Percentiles rank a stretch among this genome's conserved stretches.
Conservation (phyloP, 495 filamentous ascomycete species). For the Penicillium salamii region DNA sequence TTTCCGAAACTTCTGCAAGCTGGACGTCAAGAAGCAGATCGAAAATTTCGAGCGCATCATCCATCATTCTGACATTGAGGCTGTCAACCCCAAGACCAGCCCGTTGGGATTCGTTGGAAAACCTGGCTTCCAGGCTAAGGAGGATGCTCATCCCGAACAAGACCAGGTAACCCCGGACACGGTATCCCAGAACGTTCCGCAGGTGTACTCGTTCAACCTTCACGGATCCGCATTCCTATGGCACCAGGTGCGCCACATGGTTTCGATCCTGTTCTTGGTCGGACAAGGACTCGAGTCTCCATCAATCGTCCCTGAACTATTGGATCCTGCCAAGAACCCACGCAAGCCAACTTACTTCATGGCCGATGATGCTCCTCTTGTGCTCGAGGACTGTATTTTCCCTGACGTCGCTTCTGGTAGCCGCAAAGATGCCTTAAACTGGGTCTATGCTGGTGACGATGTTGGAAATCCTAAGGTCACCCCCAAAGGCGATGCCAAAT, state of each 20-base stretch:
- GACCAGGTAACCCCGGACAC: conserved; percentile 17
- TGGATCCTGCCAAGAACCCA: conserved; percentile 68
- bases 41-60: conserved; percentile 76
- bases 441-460: conserved; percentile 70
- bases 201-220: conserved; percentile 81
- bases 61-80: conserved; percentile 70
- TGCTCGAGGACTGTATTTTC: conserved; percentile 94
- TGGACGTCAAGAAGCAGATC: conserved; percentile 83
- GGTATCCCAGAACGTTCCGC: conserved; percentile 37
- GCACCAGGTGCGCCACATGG: conserved; percentile 96
- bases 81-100: conserved; percentile 51
- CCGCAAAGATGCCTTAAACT: conserved; percentile 64
- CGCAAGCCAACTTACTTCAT: conserved; percentile 80
- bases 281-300: conserved; percentile 84
- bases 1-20: conserved; percentile 94
- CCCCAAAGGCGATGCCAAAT: conserved; percentile 49
- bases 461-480: conserved; percentile 30
- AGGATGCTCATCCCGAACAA: conserved; percentile 13
- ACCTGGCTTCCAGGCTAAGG: conserved; percentile 33
- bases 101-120: conserved; percentile 36
- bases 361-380: conserved; percentile 82
- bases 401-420: conserved; percentile 52
- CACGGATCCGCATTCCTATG: conserved; percentile 93
- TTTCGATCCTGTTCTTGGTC: conserved; percentile 81
- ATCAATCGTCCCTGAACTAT: conserved; percentile 63